Conservation (phyloP, 257 asterid genomes). For the Haberlea rhodopensis region DNA sequence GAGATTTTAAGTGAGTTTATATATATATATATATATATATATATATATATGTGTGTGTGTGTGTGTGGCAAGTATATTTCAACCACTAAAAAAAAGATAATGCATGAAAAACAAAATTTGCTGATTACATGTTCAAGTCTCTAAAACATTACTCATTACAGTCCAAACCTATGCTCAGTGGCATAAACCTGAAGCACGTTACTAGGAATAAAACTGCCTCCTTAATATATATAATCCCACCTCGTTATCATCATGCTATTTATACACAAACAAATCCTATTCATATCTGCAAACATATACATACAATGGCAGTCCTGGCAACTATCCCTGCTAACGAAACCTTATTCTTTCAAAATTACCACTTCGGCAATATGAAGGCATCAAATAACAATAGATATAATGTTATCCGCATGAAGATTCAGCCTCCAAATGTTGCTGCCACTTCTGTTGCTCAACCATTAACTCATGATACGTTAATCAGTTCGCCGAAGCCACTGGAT, state of each 20-base stretch:
- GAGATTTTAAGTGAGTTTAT: no score
- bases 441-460: neutral
- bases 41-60: no score
- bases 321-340: conserved; percentile 24
- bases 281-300: neutral
- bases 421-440: conserved; percentile 17
- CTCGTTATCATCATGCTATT: neutral
- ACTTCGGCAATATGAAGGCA: neutral
- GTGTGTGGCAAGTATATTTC: no score
- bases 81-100: no score
- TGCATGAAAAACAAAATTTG: no score
- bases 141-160: neutral
- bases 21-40: no score
- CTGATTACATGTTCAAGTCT: neutral
- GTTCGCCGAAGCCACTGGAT: conserved; percentile 4
- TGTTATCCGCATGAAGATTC: conserved; percentile 9
- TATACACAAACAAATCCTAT: no score
- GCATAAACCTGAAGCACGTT: neutral
- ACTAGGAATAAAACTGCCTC: conserved; percentile 29
- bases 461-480: conserved; percentile 11
- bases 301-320: conserved; percentile 30
- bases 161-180: conserved; percentile 4
- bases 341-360: conserved; percentile 8
- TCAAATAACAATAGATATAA: neutral
- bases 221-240: neutral